Base-by-base conservation (phyloP, 2,329 filamentous ascomycete genomes). In the Xylaria sp. region DNA sequence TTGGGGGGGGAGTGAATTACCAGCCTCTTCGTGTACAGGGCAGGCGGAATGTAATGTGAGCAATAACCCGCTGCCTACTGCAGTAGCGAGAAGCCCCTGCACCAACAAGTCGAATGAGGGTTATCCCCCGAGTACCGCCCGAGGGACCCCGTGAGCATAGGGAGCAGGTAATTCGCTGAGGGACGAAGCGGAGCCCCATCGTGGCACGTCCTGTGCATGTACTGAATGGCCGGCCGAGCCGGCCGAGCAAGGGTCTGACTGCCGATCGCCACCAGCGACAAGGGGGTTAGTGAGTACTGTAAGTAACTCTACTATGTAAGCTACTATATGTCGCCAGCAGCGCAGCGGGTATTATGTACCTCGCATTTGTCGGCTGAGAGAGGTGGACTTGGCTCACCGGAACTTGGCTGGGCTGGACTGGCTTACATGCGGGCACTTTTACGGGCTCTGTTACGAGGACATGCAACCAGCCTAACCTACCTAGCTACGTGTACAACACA, bases 111-210 rank as follows among this genome's bases (percentile, higher is more conserved):
- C 55, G 37, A 60, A 67, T 55, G 34, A 64, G 65, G 46, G 18
- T 13, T 10, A 37, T 37, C 34, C 34, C 10, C 34, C 34, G 34
- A 37, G 34, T 37, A 37, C 34, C 10, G 34, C 34, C 34, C 34
- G 5, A 37, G 34, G 34, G 10, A 37, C 34, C 34, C 34, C 34
- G 34, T 37, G 34, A 37, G 34, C 7, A 9, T 10, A 10, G 34
- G 34, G 10, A 37, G 10, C 34, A 37, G n/a, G 7, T 69, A 63
- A 69, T 69, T 69, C 63, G 67, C 46, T 41, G 34, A 37, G 12
- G 18, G 10, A 20, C 52, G 57, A 62, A 37, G 25, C 62, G 57
- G 57, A 69, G 57, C 41, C 62, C 61, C 20, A 15, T 56, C 62
- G 62, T 56, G 65, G 41, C 52, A 51, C 48, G 55, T 18, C 52